A percentile compares a stretch with the other conserved stretches of the same genome.
These are phyloP conservation scores for Meripilus lineatus DNA, from an alignment of 1,284 basidiomycete genomes.

Conservation along the genomic window DNA sequence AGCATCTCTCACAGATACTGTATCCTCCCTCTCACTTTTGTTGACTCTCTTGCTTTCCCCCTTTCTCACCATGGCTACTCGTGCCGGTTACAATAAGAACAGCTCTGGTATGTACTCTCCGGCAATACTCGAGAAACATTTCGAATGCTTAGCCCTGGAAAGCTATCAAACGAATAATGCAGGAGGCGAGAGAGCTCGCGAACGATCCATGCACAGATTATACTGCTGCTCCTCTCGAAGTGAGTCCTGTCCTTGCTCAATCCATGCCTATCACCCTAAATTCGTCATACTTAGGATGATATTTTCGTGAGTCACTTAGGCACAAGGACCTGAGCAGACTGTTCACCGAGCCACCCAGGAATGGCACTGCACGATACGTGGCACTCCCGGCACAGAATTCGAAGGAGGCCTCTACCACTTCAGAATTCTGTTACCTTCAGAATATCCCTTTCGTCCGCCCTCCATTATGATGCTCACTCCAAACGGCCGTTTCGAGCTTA, in stretches of 20 bases:
- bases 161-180: constrained; percentile 95
- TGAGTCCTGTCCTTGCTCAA: constrained; percentile 29
- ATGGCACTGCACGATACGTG: constrained; percentile 97
- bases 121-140: not conserved
- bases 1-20: not conserved
- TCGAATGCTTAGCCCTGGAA: constrained; percentile 6
- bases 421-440: constrained; percentile 84
- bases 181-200: constrained; percentile 87
- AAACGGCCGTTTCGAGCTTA: constrained; percentile 91
- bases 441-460: constrained; percentile 93
- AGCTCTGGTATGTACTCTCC: constrained; percentile 57
- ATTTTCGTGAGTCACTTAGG: constrained; percentile 77
- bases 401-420: constrained; percentile 92
- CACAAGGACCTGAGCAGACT: not conserved
- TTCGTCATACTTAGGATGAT: constrained; percentile 51
- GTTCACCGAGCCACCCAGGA: constrained; percentile 44
- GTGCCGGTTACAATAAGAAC: constrained; percentile 70
- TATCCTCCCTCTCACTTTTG: constrained; percentile 10
- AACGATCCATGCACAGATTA: constrained; percentile 82
- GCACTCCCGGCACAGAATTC: constrained; percentile 83
- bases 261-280: constrained; percentile 7
- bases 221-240: constrained; percentile 84
- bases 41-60: constrained; percentile 1
- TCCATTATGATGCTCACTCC: constrained; percentile 94
- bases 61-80: constrained; percentile 26